Conservation (phyloP, 2,329 filamentous ascomycete genomes). For the Magnaporthiopsis poae region DNA sequence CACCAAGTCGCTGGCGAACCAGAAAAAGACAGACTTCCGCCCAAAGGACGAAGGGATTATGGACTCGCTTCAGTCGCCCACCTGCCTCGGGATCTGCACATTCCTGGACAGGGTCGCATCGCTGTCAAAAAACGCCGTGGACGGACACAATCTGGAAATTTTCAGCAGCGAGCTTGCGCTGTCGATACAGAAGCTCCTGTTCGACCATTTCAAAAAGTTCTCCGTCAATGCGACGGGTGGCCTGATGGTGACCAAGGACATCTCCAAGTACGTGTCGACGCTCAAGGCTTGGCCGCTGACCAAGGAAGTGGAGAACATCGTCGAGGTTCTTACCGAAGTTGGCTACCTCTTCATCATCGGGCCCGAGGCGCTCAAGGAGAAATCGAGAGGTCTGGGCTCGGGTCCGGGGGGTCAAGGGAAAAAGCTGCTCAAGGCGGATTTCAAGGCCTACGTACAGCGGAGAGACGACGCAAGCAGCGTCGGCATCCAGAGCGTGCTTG, state of each 20-base stretch:
- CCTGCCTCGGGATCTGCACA: conserved; percentile 69
- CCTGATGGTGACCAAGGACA: conserved; percentile 90
- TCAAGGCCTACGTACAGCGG: conserved; percentile 74
- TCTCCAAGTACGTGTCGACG: conserved; percentile 82
- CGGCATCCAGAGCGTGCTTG: conserved; percentile 17
- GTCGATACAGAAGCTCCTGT: conserved; percentile 64
- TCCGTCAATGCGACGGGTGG: conserved; percentile 86
- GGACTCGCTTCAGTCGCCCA: conserved; percentile 74
- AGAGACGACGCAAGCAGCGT: conserved; percentile 74
- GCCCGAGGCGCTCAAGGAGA: conserved; percentile 63
- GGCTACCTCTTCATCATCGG: conserved; percentile 93
- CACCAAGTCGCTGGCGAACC: conserved; percentile 58
- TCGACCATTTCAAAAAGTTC: conserved; percentile 92
- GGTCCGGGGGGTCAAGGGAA: conserved; percentile 34
- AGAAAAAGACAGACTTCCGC: conserved; percentile 83
- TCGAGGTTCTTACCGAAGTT: conserved; percentile 86
- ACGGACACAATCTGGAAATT: conserved; percentile 71
- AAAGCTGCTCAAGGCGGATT: conserved; percentile 56
- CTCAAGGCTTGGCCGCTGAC: conserved; percentile 71
- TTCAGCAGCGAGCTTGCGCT: conserved; percentile 78
- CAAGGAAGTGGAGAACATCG: conserved; percentile 55
- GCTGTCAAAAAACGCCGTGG: conserved; percentile 58
- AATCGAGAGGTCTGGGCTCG: conserved; percentile 49
- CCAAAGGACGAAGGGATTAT: conserved; percentile 60
- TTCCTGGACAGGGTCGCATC: conserved; percentile 65